Evolutionary conservation across 768 basidiomycete genomes (phyloP).

Genomic region (Tremella yokohamensis): DNA sequence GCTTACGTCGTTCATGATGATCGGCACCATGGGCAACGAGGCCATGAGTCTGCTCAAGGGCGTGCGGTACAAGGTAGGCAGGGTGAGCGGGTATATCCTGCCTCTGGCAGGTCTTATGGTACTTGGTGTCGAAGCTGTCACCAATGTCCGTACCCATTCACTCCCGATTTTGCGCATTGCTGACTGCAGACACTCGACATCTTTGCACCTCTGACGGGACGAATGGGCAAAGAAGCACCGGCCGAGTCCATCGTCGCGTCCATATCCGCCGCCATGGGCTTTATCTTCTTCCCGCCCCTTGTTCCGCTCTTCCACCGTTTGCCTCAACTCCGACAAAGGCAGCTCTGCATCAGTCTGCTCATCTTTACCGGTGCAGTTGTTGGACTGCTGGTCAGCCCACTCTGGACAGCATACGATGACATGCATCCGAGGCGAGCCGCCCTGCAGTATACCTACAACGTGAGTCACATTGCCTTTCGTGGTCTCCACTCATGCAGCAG

Average conservation of each 20-base stretch:
- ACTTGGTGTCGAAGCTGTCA: slow-evolving; percentile 52
- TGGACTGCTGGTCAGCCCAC: slow-evolving; percentile 58
- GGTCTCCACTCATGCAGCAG: slow-evolving; percentile 52
- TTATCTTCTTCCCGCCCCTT: slow-evolving; percentile 61
- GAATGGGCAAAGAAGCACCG: slow-evolving; percentile 61
- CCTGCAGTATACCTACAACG: slow-evolving; percentile 79
- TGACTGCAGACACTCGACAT: slow-evolving; percentile 64
- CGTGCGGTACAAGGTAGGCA: slow-evolving; percentile 1
- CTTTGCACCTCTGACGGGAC: slow-evolving; percentile 64
- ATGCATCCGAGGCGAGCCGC: slow-evolving; percentile 86
- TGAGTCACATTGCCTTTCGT: slow-evolving; percentile 51
- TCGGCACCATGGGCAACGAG: slow-evolving; percentile 59
- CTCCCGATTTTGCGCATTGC: background rate
- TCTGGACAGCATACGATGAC: slow-evolving; percentile 63
- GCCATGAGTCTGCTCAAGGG: background rate
- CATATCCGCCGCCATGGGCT: slow-evolving; percentile 61
- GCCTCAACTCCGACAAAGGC: slow-evolving; percentile 53
- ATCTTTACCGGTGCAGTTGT: slow-evolving; percentile 56
- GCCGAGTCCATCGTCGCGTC: slow-evolving; percentile 84
- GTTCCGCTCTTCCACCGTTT: slow-evolving; percentile 75
- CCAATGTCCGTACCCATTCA: slow-evolving; percentile 30
- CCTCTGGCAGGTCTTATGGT: slow-evolving; percentile 51
- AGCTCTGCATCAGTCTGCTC: slow-evolving; percentile 55
- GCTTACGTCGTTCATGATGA: slow-evolving; percentile 60
- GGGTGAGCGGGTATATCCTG: slow-evolving; percentile 11